A percentile compares a stretch with the other conserved stretches of the same genome.
phyloP scores from a whole-genome alignment of 2,329 filamentous ascomycete genomes.

The Monosporascus sp. region DNA sequence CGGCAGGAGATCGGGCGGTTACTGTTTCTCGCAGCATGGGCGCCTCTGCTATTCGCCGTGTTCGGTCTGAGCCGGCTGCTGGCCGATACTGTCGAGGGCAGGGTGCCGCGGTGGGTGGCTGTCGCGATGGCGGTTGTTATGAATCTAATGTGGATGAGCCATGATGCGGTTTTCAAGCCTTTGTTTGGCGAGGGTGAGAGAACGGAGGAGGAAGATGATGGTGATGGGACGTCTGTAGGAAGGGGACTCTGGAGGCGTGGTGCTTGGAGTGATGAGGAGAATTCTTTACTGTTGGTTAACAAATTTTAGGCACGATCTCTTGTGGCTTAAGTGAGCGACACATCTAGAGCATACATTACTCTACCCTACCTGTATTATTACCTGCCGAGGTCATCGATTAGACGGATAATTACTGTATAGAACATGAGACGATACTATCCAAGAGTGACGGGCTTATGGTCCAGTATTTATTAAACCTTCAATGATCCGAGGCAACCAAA shows the following conservation, averaged over 20 bases:
- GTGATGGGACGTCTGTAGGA: slow-evolving; percentile 1
- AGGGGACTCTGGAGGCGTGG: background rate
- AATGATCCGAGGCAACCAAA: slow-evolving; percentile 40
- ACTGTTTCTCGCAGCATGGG: slow-evolving; percentile 56
- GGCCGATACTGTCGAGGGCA: slow-evolving; percentile 54
- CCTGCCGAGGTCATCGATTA: too few species aligned
- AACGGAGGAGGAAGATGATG: slow-evolving; percentile 30
- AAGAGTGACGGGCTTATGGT: too few species aligned
- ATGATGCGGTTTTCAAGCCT: slow-evolving; percentile 58
- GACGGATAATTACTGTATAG: too few species aligned
- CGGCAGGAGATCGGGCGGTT: slow-evolving; percentile 61
- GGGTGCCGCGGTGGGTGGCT: slow-evolving; percentile 62
- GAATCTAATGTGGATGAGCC: slow-evolving; percentile 52
- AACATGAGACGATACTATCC: too few species aligned
- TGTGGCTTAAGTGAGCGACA: background rate
- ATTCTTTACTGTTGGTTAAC: background rate
- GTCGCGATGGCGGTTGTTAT: slow-evolving; percentile 39
- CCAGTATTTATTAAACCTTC: too few species aligned
- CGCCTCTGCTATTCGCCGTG: slow-evolving; percentile 49
- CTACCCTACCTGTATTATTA: too few species aligned
- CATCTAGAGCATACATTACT: too few species aligned
- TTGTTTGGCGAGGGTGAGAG: slow-evolving; percentile 85
- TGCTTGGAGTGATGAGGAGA: background rate
- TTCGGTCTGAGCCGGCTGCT: slow-evolving; percentile 39
- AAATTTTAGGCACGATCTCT: background rate